phyloP scores from a whole-genome alignment of 2,329 filamentous ascomycete species.

The Epichloe scottii region DNA sequence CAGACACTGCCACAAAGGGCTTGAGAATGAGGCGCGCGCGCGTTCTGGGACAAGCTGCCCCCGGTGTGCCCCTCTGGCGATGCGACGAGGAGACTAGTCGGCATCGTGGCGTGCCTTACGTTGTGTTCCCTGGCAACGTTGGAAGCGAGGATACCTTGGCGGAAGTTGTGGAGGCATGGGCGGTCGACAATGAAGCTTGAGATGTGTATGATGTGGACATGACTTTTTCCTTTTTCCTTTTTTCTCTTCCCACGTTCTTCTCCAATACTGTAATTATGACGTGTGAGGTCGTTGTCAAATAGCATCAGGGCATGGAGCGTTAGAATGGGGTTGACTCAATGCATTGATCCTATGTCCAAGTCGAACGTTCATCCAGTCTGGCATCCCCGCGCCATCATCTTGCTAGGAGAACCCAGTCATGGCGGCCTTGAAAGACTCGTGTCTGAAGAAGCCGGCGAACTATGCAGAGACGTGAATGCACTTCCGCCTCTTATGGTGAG shows the following conservation, averaged over 20 bases:
- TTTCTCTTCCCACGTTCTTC: too few relatives aligned
- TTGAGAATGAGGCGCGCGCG: conserved; percentile 37
- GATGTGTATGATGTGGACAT: neutral
- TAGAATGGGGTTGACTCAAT: neutral
- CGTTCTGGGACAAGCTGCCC: conserved; percentile 42
- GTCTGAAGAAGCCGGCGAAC: conserved; percentile 6
- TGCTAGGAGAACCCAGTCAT: conserved; percentile 7
- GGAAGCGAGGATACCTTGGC: conserved; percentile 34
- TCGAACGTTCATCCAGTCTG: neutral
- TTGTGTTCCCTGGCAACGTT: conserved; percentile 48
- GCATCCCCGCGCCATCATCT: too few relatives aligned
- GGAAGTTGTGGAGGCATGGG: conserved; percentile 26
- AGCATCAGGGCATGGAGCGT: neutral
- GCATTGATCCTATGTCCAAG: neutral
- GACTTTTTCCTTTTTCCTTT: neutral
- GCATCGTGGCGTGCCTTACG: conserved; percentile 37
- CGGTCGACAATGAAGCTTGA: neutral
- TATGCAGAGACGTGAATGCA: neutral
- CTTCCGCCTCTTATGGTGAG: neutral
- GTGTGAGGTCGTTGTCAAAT: too few relatives aligned
- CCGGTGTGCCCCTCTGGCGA: conserved; percentile 44
- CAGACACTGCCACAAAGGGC: conserved; percentile 43
- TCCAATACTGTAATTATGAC: too few relatives aligned
- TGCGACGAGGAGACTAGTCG: conserved; percentile 38
- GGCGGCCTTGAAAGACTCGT: conserved; percentile 7